Percentiles rank a stretch among this genome's conserved stretches.
Evolutionary conservation across 768 basidiomycete genomes (phyloP).

Genomic region (Boletus speciosus): DNA sequence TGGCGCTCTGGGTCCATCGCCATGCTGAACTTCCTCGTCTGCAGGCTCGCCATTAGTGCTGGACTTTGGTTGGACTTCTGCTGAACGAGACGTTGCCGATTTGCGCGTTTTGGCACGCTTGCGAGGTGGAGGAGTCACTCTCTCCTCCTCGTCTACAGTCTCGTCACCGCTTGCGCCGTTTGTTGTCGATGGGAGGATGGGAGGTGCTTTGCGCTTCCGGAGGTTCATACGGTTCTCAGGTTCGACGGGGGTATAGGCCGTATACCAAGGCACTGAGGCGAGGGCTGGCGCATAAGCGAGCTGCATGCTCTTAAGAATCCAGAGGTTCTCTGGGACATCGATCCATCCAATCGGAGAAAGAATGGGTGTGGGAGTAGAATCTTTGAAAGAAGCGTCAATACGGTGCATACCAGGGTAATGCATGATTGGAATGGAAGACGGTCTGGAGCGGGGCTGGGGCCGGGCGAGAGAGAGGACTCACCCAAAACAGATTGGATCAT

Average conservation of each 20-base stretch:
- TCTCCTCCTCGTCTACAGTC: constrained; percentile 29
- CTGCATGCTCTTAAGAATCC: constrained; percentile 33
- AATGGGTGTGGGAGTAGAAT: constrained; percentile 30
- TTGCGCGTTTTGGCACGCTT: constrained; percentile 31
- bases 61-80: constrained; percentile 5
- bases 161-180: constrained; percentile 38
- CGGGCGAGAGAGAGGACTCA: constrained; percentile 33
- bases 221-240: constrained; percentile 33
- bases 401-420: background rate
- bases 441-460: background rate
- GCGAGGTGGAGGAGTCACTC: constrained; percentile 27
- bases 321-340: constrained; percentile 32
- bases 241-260: constrained; percentile 30
- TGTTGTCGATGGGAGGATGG: constrained; percentile 12
- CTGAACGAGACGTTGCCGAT: constrained; percentile 10
- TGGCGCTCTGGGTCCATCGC: background rate
- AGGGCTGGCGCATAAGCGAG: constrained; percentile 27
- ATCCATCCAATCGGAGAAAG: constrained; percentile 37
- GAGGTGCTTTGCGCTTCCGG: constrained; percentile 30
- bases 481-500: constrained; percentile 52
- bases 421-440: constrained; percentile 2
- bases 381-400: constrained; percentile 16
- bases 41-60: constrained; percentile 1
- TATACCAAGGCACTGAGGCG: constrained; percentile 26
- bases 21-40: constrained; percentile 6